Conservation (phyloP, 768 basidiomycete species). For the Fibroporia radiculosa region DNA sequence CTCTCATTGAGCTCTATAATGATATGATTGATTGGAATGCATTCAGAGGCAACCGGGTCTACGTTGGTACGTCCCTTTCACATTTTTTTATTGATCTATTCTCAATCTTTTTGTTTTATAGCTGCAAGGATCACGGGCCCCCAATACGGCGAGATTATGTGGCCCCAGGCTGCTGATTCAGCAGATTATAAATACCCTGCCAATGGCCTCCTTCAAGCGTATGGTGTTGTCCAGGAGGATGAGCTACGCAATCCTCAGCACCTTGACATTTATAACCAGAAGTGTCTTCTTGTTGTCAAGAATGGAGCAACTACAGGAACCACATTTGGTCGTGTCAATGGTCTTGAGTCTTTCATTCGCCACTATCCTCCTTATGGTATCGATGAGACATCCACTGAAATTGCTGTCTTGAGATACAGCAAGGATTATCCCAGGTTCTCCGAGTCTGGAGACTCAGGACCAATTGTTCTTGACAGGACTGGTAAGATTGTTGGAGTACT, state of each 20-base stretch:
- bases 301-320: constrained; percentile 18
- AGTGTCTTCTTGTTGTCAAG: constrained; percentile 19
- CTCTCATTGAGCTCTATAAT: constrained; percentile 10
- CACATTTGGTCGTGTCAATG: constrained; percentile 19
- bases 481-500: constrained; percentile 24
- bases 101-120: constrained; percentile 14
- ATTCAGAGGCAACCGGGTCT: no score
- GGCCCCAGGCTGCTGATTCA: background rate
- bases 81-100: constrained; percentile 4
- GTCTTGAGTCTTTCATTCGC: constrained; percentile 17
- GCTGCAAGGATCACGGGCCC: no score
- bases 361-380: constrained; percentile 8
- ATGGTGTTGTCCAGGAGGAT: constrained; percentile 19
- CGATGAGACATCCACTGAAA: constrained; percentile 12
- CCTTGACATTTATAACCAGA: constrained; percentile 18
- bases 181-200: background rate
- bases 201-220: constrained; percentile 4
- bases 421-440: constrained; percentile 27
- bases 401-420: constrained; percentile 14
- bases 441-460: constrained; percentile 32
- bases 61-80: constrained; percentile 21
- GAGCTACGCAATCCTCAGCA: constrained; percentile 21
- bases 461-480: constrained; percentile 15
- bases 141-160: no score
- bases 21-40: constrained; percentile 5